Conservation (phyloP, 768 basidiomycete genomes). For the Lentinula lateritia region DNA sequence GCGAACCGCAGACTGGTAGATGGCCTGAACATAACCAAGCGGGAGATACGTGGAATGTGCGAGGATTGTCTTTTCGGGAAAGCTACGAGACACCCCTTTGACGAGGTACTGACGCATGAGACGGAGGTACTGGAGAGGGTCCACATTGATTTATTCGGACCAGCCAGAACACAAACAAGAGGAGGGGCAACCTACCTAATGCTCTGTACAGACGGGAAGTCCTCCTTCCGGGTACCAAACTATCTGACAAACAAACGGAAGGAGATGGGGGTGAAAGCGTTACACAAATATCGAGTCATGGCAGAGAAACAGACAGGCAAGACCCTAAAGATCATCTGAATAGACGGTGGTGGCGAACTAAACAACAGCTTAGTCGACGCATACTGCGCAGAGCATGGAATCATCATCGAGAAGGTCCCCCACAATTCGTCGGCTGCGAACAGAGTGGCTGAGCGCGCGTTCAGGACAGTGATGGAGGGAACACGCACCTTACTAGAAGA, state of each 20-base stretch:
- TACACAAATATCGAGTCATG: conserved; percentile 10
- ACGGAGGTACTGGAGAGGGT: conserved; percentile 11
- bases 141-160: conserved; percentile 22
- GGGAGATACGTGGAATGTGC: neutral
- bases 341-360: conserved; percentile 25
- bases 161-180: conserved; percentile 8
- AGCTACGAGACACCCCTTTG: conserved; percentile 16
- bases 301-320: conserved; percentile 14
- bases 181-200: conserved; percentile 20
- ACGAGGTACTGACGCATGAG: conserved; percentile 13
- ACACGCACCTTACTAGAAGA: conserved; percentile 1
- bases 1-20: conserved; percentile 12
- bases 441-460: conserved; percentile 18
- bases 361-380: conserved; percentile 15
- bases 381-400: conserved; percentile 15
- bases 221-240: conserved; percentile 7
- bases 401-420: conserved; percentile 13
- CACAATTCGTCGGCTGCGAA: conserved; percentile 21
- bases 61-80: too few relatives aligned
- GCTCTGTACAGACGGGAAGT: conserved; percentile 15
- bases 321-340: conserved; percentile 11
- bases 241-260: conserved; percentile 21
- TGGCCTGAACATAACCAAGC: conserved; percentile 13
- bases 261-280: conserved; percentile 10
- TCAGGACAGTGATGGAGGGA: conserved; percentile 15